These are phyloP conservation scores for Sextonia rubra DNA, from an alignment of 164 flowering plant genomes.

Conservation along the genomic window DNA sequence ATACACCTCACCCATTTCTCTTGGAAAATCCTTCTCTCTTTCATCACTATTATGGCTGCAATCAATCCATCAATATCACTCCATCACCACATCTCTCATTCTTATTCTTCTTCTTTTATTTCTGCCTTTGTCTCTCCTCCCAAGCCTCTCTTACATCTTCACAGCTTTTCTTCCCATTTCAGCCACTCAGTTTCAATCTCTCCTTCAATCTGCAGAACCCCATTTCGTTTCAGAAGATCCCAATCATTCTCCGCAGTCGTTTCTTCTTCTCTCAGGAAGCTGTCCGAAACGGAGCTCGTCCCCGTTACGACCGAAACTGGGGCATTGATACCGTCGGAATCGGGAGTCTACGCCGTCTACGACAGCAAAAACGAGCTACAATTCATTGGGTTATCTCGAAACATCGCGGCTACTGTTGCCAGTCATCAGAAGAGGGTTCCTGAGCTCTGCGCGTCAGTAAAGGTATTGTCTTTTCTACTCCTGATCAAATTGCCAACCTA, in stretches of 20 bases:
- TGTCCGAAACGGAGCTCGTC: slow-evolving; percentile 48
- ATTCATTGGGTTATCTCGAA: slow-evolving; percentile 80
- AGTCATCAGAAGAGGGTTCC: slow-evolving; percentile 67
- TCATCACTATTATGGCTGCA: not conserved
- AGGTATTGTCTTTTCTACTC: slow-evolving; percentile 34
- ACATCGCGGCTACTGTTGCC: slow-evolving; percentile 60
- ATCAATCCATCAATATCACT: not conserved
- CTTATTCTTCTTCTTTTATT: not conserved
- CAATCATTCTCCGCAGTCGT: slow-evolving; percentile 26
- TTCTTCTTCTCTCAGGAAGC: slow-evolving; percentile 43
- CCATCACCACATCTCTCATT: not conserved
- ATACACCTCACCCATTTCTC: not conserved
- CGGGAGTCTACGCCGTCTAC: slow-evolving; percentile 84
- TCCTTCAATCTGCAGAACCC: slow-evolving; percentile 16
- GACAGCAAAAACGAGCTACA: slow-evolving; percentile 58
- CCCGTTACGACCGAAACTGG: slow-evolving; percentile 31
- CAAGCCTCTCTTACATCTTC: not conserved
- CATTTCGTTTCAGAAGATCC: slow-evolving; percentile 8
- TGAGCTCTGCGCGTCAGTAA: slow-evolving; percentile 68
- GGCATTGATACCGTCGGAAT: slow-evolving; percentile 35
- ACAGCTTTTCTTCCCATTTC: slow-evolving; percentile 10
- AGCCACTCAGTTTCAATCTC: slow-evolving; percentile 16
- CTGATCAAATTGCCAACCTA: too few relatives aligned
- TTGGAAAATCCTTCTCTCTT: not conserved
- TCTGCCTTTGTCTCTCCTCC: not conserved